A percentile compares a stretch with the other conserved stretches of the same genome.
Conservation (phyloP, 306 rosid genomes). For the Citrullus mucosospermus region DNA sequence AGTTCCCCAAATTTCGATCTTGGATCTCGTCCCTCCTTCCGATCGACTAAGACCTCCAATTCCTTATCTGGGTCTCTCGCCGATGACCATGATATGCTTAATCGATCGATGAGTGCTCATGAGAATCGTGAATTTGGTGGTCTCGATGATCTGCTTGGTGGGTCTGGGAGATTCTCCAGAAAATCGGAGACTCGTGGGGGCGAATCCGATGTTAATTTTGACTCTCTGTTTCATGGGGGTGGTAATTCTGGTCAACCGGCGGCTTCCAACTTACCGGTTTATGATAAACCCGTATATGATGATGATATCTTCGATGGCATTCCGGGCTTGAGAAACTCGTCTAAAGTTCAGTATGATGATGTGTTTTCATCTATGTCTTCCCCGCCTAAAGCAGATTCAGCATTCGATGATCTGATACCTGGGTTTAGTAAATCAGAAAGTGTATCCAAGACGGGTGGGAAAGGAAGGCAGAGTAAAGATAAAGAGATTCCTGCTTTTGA, state of each 20-base stretch:
- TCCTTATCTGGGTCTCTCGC: slow-evolving; percentile 27
- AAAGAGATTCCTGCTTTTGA: slow-evolving; percentile 39
- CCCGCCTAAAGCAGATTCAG: slow-evolving; percentile 29
- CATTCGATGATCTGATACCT: slow-evolving; percentile 60
- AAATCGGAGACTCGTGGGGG: slow-evolving; percentile 36
- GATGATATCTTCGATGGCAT: slow-evolving; percentile 85
- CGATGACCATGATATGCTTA: slow-evolving; percentile 39
- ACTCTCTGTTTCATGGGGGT: slow-evolving; percentile 38
- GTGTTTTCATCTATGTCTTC: slow-evolving; percentile 45
- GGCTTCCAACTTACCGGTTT: slow-evolving; percentile 42
- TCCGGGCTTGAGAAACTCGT: slow-evolving; percentile 64
- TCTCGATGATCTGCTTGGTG: slow-evolving; percentile 45
- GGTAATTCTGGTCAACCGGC: slow-evolving; percentile 27
- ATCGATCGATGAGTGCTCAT: slow-evolving; percentile 26
- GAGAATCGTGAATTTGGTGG: slow-evolving; percentile 26
- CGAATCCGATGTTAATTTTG: slow-evolving; percentile 42
- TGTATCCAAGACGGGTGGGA: slow-evolving; percentile 31
- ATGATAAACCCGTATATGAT: slow-evolving; percentile 70
- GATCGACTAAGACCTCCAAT: slow-evolving; percentile 35
- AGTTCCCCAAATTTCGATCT: slow-evolving; percentile 33
- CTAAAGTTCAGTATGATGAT: slow-evolving; percentile 37
- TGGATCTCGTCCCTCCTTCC: slow-evolving; percentile 41
- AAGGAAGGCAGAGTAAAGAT: slow-evolving; percentile 33
- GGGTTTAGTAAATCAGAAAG: slow-evolving; percentile 61
- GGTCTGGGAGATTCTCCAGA: slow-evolving; percentile 17